Conservation (phyloP, 2,329 filamentous ascomycete genomes). For the Colletotrichum abscissum region DNA sequence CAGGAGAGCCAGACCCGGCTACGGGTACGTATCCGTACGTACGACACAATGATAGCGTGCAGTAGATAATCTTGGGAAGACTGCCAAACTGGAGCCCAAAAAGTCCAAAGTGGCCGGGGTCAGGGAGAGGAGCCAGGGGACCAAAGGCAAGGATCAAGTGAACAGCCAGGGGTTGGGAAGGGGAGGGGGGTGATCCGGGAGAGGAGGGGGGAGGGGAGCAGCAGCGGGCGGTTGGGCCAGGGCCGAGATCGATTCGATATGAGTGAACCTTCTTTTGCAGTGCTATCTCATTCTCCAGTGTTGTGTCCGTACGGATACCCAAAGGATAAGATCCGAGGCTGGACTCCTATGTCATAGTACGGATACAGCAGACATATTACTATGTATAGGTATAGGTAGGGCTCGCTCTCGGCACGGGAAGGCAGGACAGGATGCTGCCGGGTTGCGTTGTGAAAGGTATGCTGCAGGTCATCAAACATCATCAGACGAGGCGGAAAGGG, state of each 20-base stretch:
- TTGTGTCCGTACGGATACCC: constrained; percentile 4
- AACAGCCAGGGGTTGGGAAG: background rate
- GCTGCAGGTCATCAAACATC: background rate
- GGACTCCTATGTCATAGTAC: background rate
- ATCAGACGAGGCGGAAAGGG: background rate
- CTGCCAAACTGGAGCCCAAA: background rate
- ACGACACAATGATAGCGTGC: constrained; percentile 11
- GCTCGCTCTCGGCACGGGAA: background rate
- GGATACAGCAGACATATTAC: no score
- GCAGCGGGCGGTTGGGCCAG: background rate
- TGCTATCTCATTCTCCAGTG: background rate
- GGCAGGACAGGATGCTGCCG: background rate
- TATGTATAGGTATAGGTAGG: background rate
- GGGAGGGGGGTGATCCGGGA: constrained; percentile 17
- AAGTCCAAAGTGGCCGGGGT: background rate
- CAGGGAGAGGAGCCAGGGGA: constrained; percentile 1
- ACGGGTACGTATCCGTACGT: background rate
- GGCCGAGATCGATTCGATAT: background rate
- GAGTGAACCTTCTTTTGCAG: background rate
- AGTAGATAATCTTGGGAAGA: constrained; percentile 18
- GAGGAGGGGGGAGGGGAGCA: background rate
- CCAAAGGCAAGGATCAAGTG: background rate
- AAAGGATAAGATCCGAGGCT: background rate
- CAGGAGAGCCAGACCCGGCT: background rate
- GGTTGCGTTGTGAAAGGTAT: background rate